Evolutionary conservation across 805 yeast genomes (phyloP).

Genomic region (Wickerhamiella sorbophila): DNA sequence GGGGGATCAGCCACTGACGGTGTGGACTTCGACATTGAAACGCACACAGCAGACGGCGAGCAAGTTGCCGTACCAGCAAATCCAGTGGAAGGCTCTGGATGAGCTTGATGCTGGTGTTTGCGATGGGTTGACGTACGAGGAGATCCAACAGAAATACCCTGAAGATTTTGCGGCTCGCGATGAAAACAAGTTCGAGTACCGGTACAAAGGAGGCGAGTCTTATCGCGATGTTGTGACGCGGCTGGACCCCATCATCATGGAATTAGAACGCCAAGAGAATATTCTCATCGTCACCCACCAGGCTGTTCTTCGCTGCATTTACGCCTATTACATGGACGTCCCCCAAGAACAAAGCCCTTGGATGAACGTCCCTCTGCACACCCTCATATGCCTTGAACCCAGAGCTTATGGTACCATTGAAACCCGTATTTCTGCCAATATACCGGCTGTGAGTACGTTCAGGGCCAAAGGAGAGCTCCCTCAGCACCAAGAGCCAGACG

Average conservation of each 20-base stretch:
- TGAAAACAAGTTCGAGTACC: slow-evolving; percentile 85
- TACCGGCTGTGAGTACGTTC: slow-evolving; percentile 95
- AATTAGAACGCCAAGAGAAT: slow-evolving; percentile 91
- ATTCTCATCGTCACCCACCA: slow-evolving; percentile 94
- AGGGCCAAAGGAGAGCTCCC: slow-evolving; percentile 74
- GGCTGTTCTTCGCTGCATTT: slow-evolving; percentile 89
- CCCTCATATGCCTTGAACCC: slow-evolving; percentile 88
- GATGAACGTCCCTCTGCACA: slow-evolving; percentile 97
- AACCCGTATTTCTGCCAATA: slow-evolving; percentile 82
- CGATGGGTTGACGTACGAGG: slow-evolving; percentile 94
- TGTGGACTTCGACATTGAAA: slow-evolving; percentile 87
- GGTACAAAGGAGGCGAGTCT: slow-evolving; percentile 95
- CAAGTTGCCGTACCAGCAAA: slow-evolving; percentile 60
- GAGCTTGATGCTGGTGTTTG: slow-evolving; percentile 96
- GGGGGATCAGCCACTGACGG: slow-evolving; percentile 47
- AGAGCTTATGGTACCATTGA: slow-evolving; percentile 83
- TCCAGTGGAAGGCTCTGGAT: slow-evolving; percentile 93
- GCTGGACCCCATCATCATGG: slow-evolving; percentile 96
- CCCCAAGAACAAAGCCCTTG: slow-evolving; percentile 97
- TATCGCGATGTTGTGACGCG: slow-evolving; percentile 91
- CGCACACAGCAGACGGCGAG: slow-evolving; percentile 91
- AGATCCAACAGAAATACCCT: slow-evolving; percentile 70
- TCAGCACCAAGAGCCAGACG: slow-evolving; percentile 4
- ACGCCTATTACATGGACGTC: slow-evolving; percentile 96
- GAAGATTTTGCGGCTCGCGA: slow-evolving; percentile 94